These are phyloP conservation scores for Penicillium capsulatum DNA, from an alignment of 2,329 filamentous ascomycete species.

Conservation along the genomic window DNA sequence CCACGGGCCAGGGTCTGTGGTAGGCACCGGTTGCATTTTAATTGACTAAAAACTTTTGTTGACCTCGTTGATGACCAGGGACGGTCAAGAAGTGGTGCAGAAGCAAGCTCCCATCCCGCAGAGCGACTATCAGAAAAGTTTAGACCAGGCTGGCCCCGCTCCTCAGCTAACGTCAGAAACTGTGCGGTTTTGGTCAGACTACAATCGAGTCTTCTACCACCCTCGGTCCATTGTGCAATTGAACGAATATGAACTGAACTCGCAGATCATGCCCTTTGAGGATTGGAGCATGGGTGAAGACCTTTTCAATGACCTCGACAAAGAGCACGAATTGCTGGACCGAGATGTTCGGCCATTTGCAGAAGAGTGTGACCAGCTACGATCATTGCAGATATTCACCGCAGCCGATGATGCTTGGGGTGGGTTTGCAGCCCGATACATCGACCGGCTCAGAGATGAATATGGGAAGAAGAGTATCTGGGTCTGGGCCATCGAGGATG, in stretches of 20 bases:
- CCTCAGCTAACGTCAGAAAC: constrained; percentile 62
- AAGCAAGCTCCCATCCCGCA: constrained; percentile 62
- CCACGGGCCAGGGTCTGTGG: constrained; percentile 44
- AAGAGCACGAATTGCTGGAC: constrained; percentile 81
- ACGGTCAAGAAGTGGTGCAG: constrained; percentile 64
- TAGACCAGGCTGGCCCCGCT: constrained; percentile 65
- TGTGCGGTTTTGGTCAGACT: constrained; percentile 97
- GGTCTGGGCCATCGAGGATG: constrained; percentile 77
- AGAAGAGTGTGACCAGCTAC: constrained; percentile 90
- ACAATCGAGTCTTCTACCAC: constrained; percentile 87
- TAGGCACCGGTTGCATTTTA: no score
- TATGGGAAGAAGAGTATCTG: constrained; percentile 83
- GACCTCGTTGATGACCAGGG: constrained; percentile 45
- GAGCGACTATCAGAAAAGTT: constrained; percentile 71
- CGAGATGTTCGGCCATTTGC: constrained; percentile 83
- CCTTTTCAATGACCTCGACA: constrained; percentile 67
- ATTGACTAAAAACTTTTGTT: no score
- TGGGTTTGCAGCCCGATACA: constrained; percentile 67
- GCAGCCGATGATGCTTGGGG: constrained; percentile 76
- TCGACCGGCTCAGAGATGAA: constrained; percentile 79
- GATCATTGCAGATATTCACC: constrained; percentile 75
- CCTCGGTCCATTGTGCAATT: constrained; percentile 82
- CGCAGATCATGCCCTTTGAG: constrained; percentile 75
- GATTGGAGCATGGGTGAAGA: constrained; percentile 69
- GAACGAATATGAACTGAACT: constrained; percentile 80